These are phyloP conservation scores for Lentinula raphanica DNA, from an alignment of 768 basidiomycete species.

Conservation along the genomic window DNA sequence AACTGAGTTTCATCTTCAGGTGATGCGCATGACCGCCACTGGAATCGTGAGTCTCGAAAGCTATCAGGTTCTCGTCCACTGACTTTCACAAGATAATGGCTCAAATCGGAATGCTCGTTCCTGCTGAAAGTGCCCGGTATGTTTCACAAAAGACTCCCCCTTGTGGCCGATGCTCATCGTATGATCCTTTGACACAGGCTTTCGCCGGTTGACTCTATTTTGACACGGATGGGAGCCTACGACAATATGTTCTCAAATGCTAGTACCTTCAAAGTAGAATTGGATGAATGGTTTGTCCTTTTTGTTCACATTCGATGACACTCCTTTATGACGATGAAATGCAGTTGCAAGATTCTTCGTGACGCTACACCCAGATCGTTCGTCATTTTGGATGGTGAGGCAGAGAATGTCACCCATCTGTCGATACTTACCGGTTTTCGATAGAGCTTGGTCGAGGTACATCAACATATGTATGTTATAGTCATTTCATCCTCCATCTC, in stretches of 20 bases:
- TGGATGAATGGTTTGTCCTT: constrained; percentile 82
- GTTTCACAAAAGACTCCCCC: constrained; percentile 14
- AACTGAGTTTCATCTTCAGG: constrained; percentile 27
- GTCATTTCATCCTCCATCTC: not conserved
- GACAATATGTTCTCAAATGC: constrained; percentile 95
- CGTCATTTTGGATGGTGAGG: constrained; percentile 88
- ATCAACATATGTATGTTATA: constrained; percentile 71
- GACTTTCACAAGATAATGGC: constrained; percentile 67
- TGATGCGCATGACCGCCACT: constrained; percentile 94
- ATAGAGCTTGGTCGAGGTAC: constrained; percentile 92
- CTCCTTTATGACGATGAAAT: not conserved
- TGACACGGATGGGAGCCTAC: constrained; percentile 98
- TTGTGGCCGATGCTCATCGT: not conserved
- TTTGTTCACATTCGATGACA: not conserved
- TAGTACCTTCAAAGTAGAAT: constrained; percentile 96
- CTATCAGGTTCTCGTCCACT: not conserved
- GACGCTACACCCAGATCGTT: constrained; percentile 92
- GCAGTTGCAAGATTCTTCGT: constrained; percentile 85
- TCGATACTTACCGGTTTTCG: constrained; percentile 10
- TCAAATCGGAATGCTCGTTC: constrained; percentile 93
- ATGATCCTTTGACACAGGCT: constrained; percentile 38
- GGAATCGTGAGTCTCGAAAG: constrained; percentile 60
- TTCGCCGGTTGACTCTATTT: constrained; percentile 85
- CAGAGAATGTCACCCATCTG: not conserved
- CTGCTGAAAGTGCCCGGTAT: constrained; percentile 75